A percentile compares a stretch with the other conserved stretches of the same genome.
Evolutionary conservation across 2,329 filamentous ascomycete species (phyloP).

Genomic region (Acephala macrosclerotiorum): DNA sequence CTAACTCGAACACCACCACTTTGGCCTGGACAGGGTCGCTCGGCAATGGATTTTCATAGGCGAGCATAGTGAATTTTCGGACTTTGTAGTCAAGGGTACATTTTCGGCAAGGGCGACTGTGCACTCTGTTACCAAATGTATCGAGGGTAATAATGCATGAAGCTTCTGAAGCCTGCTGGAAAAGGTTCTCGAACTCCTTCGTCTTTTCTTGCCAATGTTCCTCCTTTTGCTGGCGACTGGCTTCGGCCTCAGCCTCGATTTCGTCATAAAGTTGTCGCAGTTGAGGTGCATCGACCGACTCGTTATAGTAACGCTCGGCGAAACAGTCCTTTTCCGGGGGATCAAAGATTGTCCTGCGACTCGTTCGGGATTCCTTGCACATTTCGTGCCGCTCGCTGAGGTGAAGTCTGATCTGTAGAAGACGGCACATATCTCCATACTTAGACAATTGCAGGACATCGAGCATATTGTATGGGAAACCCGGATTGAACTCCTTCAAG

Average conservation of each 20-base stretch:
- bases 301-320: conserved; percentile 22
- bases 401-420: conserved; percentile 58
- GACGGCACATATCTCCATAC: conserved; percentile 54
- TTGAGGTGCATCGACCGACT: conserved; percentile 40
- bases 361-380: conserved; percentile 32
- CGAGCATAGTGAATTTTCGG: conserved; percentile 51
- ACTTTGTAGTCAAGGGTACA: conserved; percentile 49
- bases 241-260: conserved; percentile 48
- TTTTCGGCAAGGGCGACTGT: conserved; percentile 50
- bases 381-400: conserved; percentile 53
- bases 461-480: conserved; percentile 56
- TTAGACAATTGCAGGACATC: conserved; percentile 63
- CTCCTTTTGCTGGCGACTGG: conserved; percentile 45
- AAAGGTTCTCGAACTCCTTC: conserved; percentile 47
- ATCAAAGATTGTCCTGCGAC: conserved; percentile 61
- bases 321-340: conserved; percentile 48
- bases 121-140: conserved; percentile 43
- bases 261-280: conserved; percentile 43
- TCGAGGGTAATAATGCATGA: conserved; percentile 44
- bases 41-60: conserved; percentile 60
- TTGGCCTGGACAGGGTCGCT: conserved; percentile 45
- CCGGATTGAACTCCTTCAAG: conserved; percentile 58
- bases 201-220: conserved; percentile 45
- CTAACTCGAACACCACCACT: conserved; percentile 59
- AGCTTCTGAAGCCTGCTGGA: conserved; percentile 42